Evolutionary conservation across 306 rosid genomes (phyloP).

Genomic region (Carpinus fangiana): DNA sequence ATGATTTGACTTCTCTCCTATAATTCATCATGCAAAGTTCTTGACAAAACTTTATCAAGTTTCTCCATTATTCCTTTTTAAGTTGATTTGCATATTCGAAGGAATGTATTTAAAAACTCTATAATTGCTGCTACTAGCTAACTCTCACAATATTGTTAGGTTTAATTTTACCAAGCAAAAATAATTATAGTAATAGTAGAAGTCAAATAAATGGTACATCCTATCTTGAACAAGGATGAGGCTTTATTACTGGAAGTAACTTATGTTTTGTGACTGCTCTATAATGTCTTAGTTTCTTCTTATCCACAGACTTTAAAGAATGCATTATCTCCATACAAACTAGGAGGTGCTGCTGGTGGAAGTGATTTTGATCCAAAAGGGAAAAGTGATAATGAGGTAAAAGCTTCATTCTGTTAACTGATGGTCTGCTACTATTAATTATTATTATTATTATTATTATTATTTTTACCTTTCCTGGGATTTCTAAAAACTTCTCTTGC

Average conservation of each 20-base stretch:
- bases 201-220: background rate
- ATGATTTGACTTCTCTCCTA: conserved; percentile 5
- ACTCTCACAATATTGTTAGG: background rate
- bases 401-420: conserved; percentile 16
- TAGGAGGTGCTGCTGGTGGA: conserved; percentile 99
- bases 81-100: conserved; percentile 14
- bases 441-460: background rate
- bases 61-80: conserved; percentile 5
- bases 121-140: background rate
- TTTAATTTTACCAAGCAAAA: background rate
- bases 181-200: background rate
- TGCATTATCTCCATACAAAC: conserved; percentile 92
- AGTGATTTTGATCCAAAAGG: conserved; percentile 99
- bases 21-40: background rate
- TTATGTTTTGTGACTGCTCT: conserved; percentile 4
- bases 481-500: conserved; percentile 39
- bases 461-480: conserved; percentile 15
- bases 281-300: conserved; percentile 12
- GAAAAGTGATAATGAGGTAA: conserved; percentile 93
- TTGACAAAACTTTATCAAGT: conserved; percentile 13
- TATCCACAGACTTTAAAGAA: conserved; percentile 80
- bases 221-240: background rate
- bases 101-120: conserved; percentile 7
- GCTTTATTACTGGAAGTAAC: conserved; percentile 20
- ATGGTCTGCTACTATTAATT: background rate